Conservation (phyloP, 495 filamentous ascomycete genomes). For the Tuber brumale region DNA sequence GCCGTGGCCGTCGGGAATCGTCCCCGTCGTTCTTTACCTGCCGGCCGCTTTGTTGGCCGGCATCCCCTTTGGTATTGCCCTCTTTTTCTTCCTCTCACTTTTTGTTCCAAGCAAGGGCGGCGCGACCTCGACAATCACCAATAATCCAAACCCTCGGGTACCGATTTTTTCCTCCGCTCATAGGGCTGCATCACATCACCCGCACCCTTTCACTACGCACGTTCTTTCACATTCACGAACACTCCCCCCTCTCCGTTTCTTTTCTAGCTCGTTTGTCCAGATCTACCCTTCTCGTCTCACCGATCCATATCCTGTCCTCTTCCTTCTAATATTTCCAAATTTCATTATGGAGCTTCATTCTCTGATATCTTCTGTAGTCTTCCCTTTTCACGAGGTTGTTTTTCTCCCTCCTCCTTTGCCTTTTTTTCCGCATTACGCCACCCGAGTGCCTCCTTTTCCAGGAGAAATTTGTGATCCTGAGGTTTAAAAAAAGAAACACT, state of each 20-base stretch:
- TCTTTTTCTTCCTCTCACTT: background rate
- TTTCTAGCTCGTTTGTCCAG: background rate
- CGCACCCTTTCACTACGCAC: background rate
- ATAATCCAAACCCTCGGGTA: background rate
- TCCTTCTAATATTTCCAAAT: background rate
- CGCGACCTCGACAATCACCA: background rate
- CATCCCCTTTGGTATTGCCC: background rate
- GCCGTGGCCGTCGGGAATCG: background rate
- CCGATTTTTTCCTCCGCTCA: background rate
- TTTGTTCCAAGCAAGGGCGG: background rate
- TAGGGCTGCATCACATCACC: background rate
- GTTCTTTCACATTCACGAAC: background rate
- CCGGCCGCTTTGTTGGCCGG: background rate
- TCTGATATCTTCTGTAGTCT: background rate
- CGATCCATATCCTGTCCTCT: background rate
- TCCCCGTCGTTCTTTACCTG: background rate
- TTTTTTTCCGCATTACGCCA: background rate
- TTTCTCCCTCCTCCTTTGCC: background rate
- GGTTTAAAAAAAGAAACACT: background rate
- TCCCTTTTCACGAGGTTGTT: background rate
- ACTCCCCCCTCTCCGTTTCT: background rate
- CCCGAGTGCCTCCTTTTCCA: background rate
- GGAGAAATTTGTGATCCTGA: background rate
- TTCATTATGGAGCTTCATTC: background rate
- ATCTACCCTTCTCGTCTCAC: background rate